These are phyloP conservation scores for Pseudocercospora vitis DNA, from an alignment of 2,329 filamentous ascomycete species.

Conservation along the genomic window DNA sequence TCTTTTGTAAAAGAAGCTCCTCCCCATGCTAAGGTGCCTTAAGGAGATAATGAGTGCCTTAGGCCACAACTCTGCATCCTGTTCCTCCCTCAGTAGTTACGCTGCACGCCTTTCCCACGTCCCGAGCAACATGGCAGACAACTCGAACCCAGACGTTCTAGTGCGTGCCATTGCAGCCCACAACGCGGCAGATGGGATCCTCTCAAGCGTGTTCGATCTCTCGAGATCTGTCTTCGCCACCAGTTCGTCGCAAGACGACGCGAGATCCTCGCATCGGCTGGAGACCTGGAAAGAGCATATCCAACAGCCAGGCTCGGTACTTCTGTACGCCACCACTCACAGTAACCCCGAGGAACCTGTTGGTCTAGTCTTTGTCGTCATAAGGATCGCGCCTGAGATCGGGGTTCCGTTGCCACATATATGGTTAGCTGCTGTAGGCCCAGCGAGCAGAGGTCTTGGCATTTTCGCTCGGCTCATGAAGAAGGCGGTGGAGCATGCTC, in stretches of 20 bases:
- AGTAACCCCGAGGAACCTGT: not conserved
- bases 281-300: not conserved
- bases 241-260: not conserved
- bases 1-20: too few species aligned
- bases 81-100: too few species aligned
- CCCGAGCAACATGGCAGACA: not conserved
- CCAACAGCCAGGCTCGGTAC: not conserved
- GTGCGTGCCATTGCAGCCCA: not conserved
- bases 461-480: slow-evolving; percentile 10
- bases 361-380: not conserved
- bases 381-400: slow-evolving; percentile 10
- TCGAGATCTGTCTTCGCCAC: not conserved
- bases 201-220: not conserved
- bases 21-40: too few species aligned
- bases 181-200: not conserved
- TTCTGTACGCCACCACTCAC: not conserved
- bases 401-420: slow-evolving; percentile 7
- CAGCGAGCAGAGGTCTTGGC: slow-evolving; percentile 7
- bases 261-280: not conserved
- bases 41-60: too few species aligned
- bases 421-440: slow-evolving; percentile 12
- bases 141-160: not conserved
- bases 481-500: slow-evolving; percentile 5
- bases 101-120: too few species aligned
- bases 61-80: too few species aligned